Conservation (phyloP, 129 eudicot species). For the Arctium lappa region DNA sequence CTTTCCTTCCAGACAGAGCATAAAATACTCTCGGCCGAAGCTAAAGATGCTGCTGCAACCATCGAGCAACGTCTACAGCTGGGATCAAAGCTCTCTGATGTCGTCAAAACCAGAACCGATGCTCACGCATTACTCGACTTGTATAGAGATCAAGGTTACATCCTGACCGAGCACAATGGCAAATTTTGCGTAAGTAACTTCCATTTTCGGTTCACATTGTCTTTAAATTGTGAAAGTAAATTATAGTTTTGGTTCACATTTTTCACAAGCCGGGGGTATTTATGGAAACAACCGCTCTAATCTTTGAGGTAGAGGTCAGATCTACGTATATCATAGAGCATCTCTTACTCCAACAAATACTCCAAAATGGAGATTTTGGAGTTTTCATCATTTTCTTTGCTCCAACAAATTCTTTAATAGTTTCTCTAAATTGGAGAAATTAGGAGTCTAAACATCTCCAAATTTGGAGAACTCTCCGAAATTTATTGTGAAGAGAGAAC, state of each 20-base stretch:
- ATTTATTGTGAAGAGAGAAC: too few relatives aligned
- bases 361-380: background rate
- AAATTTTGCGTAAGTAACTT: slow-evolving; percentile 65
- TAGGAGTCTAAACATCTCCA: too few relatives aligned
- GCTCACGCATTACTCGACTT: slow-evolving; percentile 63
- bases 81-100: slow-evolving; percentile 76
- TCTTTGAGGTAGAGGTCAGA: background rate
- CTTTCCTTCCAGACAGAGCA: slow-evolving; percentile 37
- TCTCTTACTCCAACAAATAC: background rate
- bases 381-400: background rate
- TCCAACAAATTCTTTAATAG: background rate
- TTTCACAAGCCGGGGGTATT: background rate
- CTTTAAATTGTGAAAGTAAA: background rate
- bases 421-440: background rate
- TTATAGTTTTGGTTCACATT: background rate
- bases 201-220: background rate
- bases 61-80: slow-evolving; percentile 68
- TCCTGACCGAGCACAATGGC: slow-evolving; percentile 76
- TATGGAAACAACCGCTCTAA: background rate
- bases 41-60: slow-evolving; percentile 78
- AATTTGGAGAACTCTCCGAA: too few relatives aligned
- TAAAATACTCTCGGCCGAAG: slow-evolving; percentile 62
- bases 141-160: slow-evolving; percentile 72
- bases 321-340: background rate
- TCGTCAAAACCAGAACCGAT: slow-evolving; percentile 58